Percentiles rank a stretch among this genome's conserved stretches.
These are phyloP conservation scores for Penicillium polonicum DNA, from an alignment of 2,329 filamentous ascomycete species.

Conservation along the genomic window DNA sequence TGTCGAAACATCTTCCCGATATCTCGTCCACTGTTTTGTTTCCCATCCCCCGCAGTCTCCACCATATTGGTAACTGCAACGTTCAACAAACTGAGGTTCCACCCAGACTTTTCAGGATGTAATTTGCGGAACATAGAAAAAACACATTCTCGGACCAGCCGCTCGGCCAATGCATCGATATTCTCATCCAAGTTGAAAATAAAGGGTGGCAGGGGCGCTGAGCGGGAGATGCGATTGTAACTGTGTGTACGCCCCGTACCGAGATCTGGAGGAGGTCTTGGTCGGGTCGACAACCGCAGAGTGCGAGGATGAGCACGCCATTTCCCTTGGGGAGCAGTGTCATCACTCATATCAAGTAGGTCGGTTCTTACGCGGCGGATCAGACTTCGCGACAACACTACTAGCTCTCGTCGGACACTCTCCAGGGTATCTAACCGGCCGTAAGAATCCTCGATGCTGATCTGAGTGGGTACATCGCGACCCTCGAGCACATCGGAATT, in stretches of 20 bases:
- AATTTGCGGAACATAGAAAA: conserved; percentile 72
- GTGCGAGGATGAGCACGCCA: conserved; percentile 85
- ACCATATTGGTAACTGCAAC: conserved; percentile 85
- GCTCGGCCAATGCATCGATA: conserved; percentile 62
- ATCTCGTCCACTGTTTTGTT: conserved; percentile 64
- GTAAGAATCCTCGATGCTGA: conserved; percentile 94
- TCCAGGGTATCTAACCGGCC: conserved; percentile 64
- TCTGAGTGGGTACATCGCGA: conserved; percentile 74
- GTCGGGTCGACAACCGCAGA: conserved; percentile 74
- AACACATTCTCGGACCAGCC: conserved; percentile 67
- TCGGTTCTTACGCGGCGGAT: conserved; percentile 77
- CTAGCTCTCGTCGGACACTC: conserved; percentile 66
- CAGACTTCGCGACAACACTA: conserved; percentile 67
- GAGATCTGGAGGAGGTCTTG: conserved; percentile 53
- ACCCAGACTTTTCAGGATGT: conserved; percentile 66
- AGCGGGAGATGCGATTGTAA: conserved; percentile 73
- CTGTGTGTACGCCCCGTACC: conserved; percentile 56
- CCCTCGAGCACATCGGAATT: conserved; percentile 69
- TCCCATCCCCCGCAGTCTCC: conserved; percentile 52
- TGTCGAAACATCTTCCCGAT: conserved; percentile 79
- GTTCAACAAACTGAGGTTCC: conserved; percentile 82
- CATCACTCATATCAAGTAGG: conserved; percentile 57
- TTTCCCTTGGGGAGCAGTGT: conserved; percentile 29
- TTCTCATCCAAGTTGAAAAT: conserved; percentile 64
- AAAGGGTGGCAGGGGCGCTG: conserved; percentile 69